These are phyloP conservation scores for Apiospora kogelbergensis DNA, from an alignment of 2,329 filamentous ascomycete genomes.

Conservation along the genomic window DNA sequence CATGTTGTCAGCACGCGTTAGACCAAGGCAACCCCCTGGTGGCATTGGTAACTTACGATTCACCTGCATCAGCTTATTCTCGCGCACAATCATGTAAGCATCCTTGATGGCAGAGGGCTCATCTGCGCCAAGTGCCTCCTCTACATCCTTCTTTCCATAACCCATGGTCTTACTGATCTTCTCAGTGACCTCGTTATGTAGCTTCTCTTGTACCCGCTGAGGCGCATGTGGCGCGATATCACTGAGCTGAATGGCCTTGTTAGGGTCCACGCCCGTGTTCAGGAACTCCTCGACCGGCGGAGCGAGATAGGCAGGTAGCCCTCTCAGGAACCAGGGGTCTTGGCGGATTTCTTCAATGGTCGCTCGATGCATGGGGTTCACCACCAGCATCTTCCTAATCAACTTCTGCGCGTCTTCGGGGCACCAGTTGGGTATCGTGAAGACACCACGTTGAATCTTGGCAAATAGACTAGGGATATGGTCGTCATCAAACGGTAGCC, in stretches of 20 bases:
- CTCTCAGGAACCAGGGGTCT: conserved; percentile 91
- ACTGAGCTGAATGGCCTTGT: conserved; percentile 82
- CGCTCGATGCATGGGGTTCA: conserved; percentile 91
- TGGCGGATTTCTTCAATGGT: conserved; percentile 91
- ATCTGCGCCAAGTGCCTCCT: conserved; percentile 86
- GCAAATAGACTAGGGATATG: conserved; percentile 97
- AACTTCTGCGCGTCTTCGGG: conserved; percentile 77
- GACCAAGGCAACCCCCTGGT: background rate
- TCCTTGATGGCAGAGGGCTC: conserved; percentile 99
- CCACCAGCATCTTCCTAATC: conserved; percentile 91
- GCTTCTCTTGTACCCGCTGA: conserved; percentile 77
- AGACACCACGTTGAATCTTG: conserved; percentile 94
- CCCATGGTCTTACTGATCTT: conserved; percentile 99
- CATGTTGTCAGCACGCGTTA: background rate
- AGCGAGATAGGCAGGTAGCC: conserved; percentile 82
- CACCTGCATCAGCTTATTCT: conserved; percentile 95
- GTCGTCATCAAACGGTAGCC: conserved; percentile 95
- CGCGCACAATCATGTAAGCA: conserved; percentile 94
- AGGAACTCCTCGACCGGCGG: conserved; percentile 88
- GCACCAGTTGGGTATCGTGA: conserved; percentile 89
- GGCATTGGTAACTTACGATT: conserved; percentile 67
- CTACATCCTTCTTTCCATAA: conserved; percentile 90
- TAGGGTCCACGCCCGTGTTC: conserved; percentile 90
- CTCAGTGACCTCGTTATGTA: conserved; percentile 88
- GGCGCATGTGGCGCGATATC: conserved; percentile 79